Evolutionary conservation across 495 filamentous ascomycete species (phyloP).

Genomic region (Penicillium atrosanguineum): DNA sequence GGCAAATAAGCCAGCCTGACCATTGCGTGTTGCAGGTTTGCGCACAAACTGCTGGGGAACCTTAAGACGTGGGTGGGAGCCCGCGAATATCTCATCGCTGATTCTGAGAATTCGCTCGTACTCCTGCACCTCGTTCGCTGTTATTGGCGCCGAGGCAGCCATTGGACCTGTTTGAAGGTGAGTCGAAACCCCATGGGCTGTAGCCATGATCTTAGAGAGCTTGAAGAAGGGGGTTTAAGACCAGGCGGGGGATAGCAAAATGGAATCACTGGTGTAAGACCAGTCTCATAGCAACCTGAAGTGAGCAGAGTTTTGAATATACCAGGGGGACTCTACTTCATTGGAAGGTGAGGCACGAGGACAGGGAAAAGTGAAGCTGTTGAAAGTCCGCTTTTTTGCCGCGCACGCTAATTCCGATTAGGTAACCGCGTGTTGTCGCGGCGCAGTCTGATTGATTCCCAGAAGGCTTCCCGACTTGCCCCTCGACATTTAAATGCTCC

Average conservation of each 20-base stretch:
- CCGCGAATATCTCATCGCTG: conserved; percentile 71
- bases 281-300: conserved; percentile 4
- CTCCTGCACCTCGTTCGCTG: conserved; percentile 42
- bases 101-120: conserved; percentile 74
- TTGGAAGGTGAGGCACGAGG: not conserved
- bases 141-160: conserved; percentile 28
- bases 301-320: not conserved
- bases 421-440: conserved; percentile 12
- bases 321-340: not conserved
- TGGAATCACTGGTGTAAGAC: not conserved
- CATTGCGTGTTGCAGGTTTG: conserved; percentile 40
- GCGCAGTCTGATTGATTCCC: not conserved
- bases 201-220: conserved; percentile 34
- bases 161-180: conserved; percentile 36
- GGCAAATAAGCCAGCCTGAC: conserved; percentile 21
- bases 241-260: conserved; percentile 1
- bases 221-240: conserved; percentile 11
- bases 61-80: conserved; percentile 72
- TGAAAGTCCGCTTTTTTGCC: conserved; percentile 2
- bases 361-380: conserved; percentile 14
- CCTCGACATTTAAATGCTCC: not conserved
- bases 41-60: conserved; percentile 58
- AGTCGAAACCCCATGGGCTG: conserved; percentile 31
- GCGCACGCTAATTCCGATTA: conserved; percentile 18
- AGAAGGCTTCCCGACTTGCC: not conserved